phyloP scores from a whole-genome alignment of 2,329 filamentous ascomycete genomes.

The Venturia nashicola region DNA sequence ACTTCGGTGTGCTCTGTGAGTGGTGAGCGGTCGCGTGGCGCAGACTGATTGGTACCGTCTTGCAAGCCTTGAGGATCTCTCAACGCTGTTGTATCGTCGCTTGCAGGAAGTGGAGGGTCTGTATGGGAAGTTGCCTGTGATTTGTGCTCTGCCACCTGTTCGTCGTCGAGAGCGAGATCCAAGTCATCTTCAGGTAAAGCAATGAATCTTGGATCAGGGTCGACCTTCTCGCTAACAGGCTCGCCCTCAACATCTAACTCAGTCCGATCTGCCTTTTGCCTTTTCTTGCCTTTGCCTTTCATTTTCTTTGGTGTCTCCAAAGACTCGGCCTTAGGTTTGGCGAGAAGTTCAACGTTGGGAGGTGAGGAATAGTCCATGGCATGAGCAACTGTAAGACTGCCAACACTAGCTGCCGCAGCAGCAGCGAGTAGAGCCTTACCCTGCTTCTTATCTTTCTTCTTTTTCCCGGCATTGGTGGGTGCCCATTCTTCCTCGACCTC shows the following conservation, averaged over 20 bases:
- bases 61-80: background rate
- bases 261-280: conserved; percentile 1
- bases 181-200: background rate
- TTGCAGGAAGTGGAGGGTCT: background rate
- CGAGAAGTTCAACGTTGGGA: background rate
- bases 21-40: background rate
- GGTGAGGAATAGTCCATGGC: background rate
- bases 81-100: background rate
- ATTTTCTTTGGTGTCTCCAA: conserved; percentile 2
- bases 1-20: background rate
- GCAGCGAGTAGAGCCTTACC: background rate
- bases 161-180: background rate
- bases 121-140: background rate
- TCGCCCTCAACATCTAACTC: background rate
- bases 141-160: background rate
- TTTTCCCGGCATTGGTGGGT: background rate
- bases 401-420: background rate
- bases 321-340: background rate
- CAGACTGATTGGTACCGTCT: conserved; percentile 4
- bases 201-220: background rate
- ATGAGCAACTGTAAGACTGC: background rate
- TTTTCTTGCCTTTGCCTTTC: conserved; percentile 9
- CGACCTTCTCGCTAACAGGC: background rate
- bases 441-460: conserved; percentile 10
- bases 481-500: background rate